These are phyloP conservation scores for Staphylotrichum longicolle DNA, from an alignment of 495 filamentous ascomycete species.

Conservation along the genomic window DNA sequence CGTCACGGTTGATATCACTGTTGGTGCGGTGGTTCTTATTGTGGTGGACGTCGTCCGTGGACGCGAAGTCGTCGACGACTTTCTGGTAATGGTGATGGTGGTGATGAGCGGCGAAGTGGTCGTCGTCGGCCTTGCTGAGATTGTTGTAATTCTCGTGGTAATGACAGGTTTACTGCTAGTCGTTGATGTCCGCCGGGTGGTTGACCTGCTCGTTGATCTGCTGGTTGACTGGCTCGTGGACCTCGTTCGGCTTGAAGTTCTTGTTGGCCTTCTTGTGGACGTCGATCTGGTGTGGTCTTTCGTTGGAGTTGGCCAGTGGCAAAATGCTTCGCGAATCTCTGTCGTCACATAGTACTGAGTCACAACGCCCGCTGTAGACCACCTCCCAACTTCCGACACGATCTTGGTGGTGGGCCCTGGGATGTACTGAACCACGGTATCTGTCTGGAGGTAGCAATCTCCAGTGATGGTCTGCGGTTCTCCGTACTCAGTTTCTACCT, in stretches of 20 bases:
- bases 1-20: not conserved
- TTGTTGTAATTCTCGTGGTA: constrained; percentile 9
- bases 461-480: constrained; percentile 24
- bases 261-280: constrained; percentile 18
- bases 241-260: constrained; percentile 5
- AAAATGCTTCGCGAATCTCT: constrained; percentile 25
- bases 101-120: constrained; percentile 1
- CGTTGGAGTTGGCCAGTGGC: constrained; percentile 30
- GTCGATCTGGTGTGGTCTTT: constrained; percentile 23
- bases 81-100: constrained; percentile 5
- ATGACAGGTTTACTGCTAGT: not conserved
- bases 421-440: constrained; percentile 29
- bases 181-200: constrained; percentile 11
- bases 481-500: constrained; percentile 23
- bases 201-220: constrained; percentile 12
- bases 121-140: constrained; percentile 14
- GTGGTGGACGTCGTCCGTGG: not conserved
- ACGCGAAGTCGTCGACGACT: not conserved
- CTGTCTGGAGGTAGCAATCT: constrained; percentile 26
- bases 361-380: constrained; percentile 24
- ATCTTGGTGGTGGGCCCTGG: constrained; percentile 26
- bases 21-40: not conserved
- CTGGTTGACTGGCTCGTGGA: constrained; percentile 8
- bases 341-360: constrained; percentile 32
- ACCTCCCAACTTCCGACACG: constrained; percentile 23